Evolutionary conservation across 805 yeast species (phyloP).

Genomic region (Wickerhamomyces queroliae): DNA sequence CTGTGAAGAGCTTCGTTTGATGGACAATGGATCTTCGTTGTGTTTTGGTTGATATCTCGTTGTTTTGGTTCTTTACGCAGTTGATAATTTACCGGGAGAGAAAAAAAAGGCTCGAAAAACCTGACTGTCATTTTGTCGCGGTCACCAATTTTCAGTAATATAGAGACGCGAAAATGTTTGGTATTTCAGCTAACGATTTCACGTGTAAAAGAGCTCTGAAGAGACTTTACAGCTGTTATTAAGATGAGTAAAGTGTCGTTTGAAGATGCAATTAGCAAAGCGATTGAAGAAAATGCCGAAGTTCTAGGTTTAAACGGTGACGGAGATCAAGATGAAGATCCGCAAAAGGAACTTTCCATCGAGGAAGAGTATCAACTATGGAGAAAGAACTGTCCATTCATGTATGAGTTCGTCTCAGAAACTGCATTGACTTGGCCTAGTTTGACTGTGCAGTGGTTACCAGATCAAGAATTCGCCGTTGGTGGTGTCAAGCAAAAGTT

Average conservation of each 20-base stretch:
- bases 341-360: conserved; percentile 25
- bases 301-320: conserved; percentile 3
- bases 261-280: background rate
- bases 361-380: conserved; percentile 67
- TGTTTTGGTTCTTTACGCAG: too few species aligned
- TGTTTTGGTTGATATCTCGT: too few species aligned
- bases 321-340: conserved; percentile 17
- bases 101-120: too few species aligned
- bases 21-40: too few species aligned
- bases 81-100: too few species aligned
- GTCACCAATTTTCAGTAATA: too few species aligned
- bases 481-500: conserved; percentile 42
- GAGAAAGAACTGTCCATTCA: conserved; percentile 74
- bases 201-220: too few species aligned
- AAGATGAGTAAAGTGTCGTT: conserved; percentile 1
- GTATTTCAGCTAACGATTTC: too few species aligned
- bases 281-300: background rate
- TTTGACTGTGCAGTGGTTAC: conserved; percentile 73
- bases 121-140: too few species aligned
- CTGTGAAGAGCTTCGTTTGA: too few species aligned
- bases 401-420: conserved; percentile 81
- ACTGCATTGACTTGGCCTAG: conserved; percentile 83
- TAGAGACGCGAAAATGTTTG: too few species aligned
- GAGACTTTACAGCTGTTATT: too few species aligned
- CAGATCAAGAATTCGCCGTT: conserved; percentile 27